phyloP scores from a whole-genome alignment of 129 eudicot genomes.

The Silybum marianum region DNA sequence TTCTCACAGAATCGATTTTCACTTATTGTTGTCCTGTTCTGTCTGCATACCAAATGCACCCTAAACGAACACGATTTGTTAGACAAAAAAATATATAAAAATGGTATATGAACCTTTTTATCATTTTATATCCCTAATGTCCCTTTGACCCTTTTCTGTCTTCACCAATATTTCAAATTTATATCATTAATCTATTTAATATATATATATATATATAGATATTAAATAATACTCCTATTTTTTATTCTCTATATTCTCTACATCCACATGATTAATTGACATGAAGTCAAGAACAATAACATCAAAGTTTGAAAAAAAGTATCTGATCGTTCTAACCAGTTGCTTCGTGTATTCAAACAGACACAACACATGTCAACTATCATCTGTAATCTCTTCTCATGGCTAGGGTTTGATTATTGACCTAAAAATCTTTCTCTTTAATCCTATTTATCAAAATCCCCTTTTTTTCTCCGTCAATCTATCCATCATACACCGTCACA shows the following conservation, averaged over 20 bases:
- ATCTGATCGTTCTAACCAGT: neutral
- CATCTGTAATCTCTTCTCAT: neutral
- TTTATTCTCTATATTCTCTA: neutral
- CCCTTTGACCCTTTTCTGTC: too few relatives aligned
- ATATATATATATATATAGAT: too few relatives aligned
- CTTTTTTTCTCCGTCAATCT: slow-evolving; percentile 4
- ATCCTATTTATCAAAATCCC: neutral
- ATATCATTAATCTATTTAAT: too few relatives aligned
- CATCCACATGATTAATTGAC: neutral
- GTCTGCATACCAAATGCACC: too few relatives aligned
- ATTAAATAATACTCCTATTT: neutral
- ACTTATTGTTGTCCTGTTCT: too few relatives aligned
- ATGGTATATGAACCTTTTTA: too few relatives aligned
- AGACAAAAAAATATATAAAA: too few relatives aligned
- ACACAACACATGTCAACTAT: neutral
- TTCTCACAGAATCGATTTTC: too few relatives aligned
- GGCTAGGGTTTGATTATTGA: neutral
- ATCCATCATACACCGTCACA: too few relatives aligned
- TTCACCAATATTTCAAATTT: neutral
- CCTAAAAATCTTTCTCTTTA: neutral
- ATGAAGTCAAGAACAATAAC: neutral
- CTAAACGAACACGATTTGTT: too few relatives aligned
- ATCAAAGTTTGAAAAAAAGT: neutral
- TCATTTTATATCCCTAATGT: too few relatives aligned
- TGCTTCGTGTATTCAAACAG: neutral